Conservation (phyloP, 192 early-diverging fungal species). For the Dispira simplex region DNA sequence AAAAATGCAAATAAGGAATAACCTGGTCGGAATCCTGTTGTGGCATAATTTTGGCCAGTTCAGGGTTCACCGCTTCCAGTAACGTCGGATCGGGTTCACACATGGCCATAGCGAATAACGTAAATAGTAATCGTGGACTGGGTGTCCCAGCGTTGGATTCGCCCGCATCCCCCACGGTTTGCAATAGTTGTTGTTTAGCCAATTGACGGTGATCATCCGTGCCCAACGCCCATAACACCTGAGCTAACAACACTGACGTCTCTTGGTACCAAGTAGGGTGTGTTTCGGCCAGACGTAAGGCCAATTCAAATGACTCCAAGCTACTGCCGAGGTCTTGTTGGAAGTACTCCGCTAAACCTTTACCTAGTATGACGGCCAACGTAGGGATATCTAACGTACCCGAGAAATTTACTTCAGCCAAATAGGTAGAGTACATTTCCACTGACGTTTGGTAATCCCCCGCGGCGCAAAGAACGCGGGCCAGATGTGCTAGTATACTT, state of each 20-base stretch:
- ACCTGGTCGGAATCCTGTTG: conserved; percentile 9
- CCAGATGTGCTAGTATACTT: conserved; percentile 42
- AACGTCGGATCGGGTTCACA: conserved; percentile 21
- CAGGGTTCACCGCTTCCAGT: conserved; percentile 16
- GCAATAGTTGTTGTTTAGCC: conserved; percentile 65
- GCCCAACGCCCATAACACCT: conserved; percentile 84
- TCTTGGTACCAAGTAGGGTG: conserved; percentile 37
- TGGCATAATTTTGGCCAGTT: conserved; percentile 13
- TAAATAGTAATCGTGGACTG: conserved; percentile 9
- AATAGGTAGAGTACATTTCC: conserved; percentile 27
- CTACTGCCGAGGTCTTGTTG: conserved; percentile 42
- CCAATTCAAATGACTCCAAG: conserved; percentile 55
- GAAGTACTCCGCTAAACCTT: conserved; percentile 67
- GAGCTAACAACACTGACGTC: conserved; percentile 57
- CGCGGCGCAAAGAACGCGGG: conserved; percentile 45
- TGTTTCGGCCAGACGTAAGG: conserved; percentile 34
- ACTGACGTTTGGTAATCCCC: conserved; percentile 42
- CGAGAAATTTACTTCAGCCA: conserved; percentile 15
- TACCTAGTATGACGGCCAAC: conserved; percentile 36
- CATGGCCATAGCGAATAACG: conserved; percentile 28
- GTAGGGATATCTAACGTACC: conserved; percentile 10
- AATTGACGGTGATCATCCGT: conserved; percentile 54
- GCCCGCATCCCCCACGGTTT: not conserved
- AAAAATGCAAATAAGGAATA: conserved; percentile 15
- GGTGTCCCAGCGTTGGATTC: conserved; percentile 7